Conservation (phyloP, 306 rosid genomes). For the Fragaria vesca region DNA sequence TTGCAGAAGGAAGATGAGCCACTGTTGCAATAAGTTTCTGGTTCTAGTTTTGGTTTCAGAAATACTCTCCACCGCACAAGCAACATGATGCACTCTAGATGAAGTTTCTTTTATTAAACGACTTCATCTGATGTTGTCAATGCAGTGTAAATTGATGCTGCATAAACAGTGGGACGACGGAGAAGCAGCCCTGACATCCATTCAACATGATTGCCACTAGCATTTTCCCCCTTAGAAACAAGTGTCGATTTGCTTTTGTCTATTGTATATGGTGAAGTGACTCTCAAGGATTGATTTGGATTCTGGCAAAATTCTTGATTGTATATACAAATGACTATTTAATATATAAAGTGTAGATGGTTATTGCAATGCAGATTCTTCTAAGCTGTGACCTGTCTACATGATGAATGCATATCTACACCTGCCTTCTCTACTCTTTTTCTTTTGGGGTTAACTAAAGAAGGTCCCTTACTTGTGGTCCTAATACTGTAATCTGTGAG, state of each 20-base stretch:
- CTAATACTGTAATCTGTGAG: neutral
- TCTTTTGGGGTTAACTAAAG: neutral
- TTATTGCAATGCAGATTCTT: neutral
- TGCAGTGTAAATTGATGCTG: slow-evolving; percentile 29
- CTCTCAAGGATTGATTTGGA: slow-evolving; percentile 15
- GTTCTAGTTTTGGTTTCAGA: slow-evolving; percentile 17
- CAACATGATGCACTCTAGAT: slow-evolving; percentile 25
- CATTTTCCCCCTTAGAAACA: slow-evolving; percentile 3
- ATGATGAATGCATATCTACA: neutral
- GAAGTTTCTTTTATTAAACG: slow-evolving; percentile 38
- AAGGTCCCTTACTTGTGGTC: neutral
- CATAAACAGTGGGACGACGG: slow-evolving; percentile 18
- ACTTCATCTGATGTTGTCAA: slow-evolving; percentile 38
- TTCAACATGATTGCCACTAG: slow-evolving; percentile 32
- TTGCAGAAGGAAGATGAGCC: slow-evolving; percentile 49
- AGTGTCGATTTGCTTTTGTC: slow-evolving; percentile 16
- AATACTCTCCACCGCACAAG: slow-evolving; percentile 6
- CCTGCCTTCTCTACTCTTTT: neutral
- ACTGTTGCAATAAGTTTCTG: slow-evolving; percentile 44
- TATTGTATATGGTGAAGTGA: slow-evolving; percentile 29
- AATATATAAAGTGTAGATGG: neutral
- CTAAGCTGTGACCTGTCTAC: neutral
- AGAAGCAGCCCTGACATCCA: slow-evolving; percentile 21
- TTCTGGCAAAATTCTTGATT: slow-evolving; percentile 22
- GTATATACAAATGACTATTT: slow-evolving; percentile 12